phyloP scores from a whole-genome alignment of 768 basidiomycete species.

The Gloeophyllum trabeum region DNA sequence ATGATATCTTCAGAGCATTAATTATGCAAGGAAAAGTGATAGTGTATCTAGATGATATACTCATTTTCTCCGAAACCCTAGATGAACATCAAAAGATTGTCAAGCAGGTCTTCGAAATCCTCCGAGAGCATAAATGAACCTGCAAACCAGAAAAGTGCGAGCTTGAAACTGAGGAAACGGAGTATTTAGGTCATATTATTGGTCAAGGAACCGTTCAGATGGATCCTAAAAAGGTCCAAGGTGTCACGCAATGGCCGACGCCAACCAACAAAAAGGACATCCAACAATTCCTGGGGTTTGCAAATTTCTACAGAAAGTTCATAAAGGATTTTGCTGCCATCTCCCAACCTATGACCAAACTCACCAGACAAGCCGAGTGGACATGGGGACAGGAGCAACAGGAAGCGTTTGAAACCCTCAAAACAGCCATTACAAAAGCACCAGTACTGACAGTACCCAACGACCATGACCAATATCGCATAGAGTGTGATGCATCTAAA shows the following conservation, averaged over 20 bases:
- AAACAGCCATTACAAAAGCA: not conserved
- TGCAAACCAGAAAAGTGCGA: conserved; percentile 11
- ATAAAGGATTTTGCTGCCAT: not conserved
- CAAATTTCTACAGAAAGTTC: not conserved
- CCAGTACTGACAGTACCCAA: not conserved
- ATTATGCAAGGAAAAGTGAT: conserved; percentile 15
- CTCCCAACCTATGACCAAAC: not conserved
- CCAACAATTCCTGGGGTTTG: conserved; percentile 17
- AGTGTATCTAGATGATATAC: conserved; percentile 22
- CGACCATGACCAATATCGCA: not conserved
- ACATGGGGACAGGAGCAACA: not conserved
- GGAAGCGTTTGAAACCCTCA: not conserved
- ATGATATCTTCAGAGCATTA: conserved; percentile 17
- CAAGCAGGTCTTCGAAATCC: conserved; percentile 9
- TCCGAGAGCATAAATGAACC: conserved; percentile 10
- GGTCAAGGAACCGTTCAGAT: conserved; percentile 8
- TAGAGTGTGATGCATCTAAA: conserved; percentile 6
- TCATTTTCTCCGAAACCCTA: conserved; percentile 15
- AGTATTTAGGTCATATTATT: conserved; percentile 14
- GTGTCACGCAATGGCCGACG: conserved; percentile 13
- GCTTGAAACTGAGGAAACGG: conserved; percentile 5
- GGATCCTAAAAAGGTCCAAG: conserved; percentile 14
- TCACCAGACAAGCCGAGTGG: not conserved
- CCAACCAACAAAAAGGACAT: conserved; percentile 13
- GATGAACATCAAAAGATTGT: conserved; percentile 7